Evolutionary conservation across 2,329 filamentous ascomycete species (phyloP).

Genomic region (Botrytis tulipae): DNA sequence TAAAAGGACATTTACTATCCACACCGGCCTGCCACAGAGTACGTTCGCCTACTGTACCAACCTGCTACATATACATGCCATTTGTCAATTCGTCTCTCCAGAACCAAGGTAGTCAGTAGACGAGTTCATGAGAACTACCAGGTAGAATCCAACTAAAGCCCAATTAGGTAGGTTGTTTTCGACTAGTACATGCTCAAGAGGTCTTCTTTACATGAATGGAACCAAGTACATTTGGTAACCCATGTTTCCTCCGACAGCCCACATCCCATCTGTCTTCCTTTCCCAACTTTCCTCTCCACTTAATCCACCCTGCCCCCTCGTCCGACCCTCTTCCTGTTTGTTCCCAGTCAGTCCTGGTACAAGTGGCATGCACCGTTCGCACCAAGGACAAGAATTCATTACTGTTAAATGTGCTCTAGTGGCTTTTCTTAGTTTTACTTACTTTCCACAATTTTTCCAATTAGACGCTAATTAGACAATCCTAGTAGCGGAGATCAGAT

Average conservation of each 20-base stretch:
- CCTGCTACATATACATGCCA: neutral
- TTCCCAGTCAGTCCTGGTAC: neutral
- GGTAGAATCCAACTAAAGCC: neutral
- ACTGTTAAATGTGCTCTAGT: neutral
- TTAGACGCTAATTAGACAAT: neutral
- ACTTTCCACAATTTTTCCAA: constrained; percentile 3
- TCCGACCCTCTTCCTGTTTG: neutral
- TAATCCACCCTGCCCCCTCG: neutral
- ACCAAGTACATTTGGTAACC: neutral
- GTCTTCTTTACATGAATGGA: neutral
- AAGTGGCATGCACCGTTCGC: constrained; percentile 3
- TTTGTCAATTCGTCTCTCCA: neutral
- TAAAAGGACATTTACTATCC: neutral
- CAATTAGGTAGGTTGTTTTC: neutral
- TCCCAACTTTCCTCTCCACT: constrained; percentile 4
- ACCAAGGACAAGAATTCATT: neutral
- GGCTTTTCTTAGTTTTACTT: neutral
- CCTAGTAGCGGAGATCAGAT: neutral
- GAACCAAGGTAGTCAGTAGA: neutral
- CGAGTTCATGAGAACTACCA: neutral
- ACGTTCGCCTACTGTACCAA: neutral
- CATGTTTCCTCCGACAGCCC: constrained; percentile 2
- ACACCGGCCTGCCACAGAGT: neutral
- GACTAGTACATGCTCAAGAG: neutral
- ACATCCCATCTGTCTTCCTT: neutral